These are phyloP conservation scores for Aquilaria malaccensis DNA, from an alignment of 345 rosid species.

Conservation along the genomic window DNA sequence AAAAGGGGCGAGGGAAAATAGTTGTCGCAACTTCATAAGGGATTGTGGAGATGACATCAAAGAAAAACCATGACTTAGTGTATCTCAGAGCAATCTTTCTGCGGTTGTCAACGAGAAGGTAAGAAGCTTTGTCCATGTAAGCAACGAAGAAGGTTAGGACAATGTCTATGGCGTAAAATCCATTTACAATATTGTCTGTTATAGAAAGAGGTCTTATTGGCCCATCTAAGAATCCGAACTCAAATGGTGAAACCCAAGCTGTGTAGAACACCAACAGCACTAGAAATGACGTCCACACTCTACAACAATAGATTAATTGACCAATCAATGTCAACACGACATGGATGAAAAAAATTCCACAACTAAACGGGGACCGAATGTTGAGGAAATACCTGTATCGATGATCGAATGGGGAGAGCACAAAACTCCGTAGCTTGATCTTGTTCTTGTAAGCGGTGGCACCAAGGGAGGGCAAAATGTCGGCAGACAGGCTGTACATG, in stretches of 20 bases:
- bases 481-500: conserved; percentile 44
- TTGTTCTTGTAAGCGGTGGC: conserved; percentile 30
- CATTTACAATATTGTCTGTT: conserved; percentile 55
- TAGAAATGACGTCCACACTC: conserved; percentile 59
- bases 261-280: conserved; percentile 71
- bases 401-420: conserved; percentile 63
- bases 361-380: too few relatives aligned
- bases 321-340: too few relatives aligned
- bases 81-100: conserved; percentile 57
- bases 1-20: conserved; percentile 33
- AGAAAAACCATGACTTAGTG: conserved; percentile 37
- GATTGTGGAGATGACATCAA: conserved; percentile 61
- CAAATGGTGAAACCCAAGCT: conserved; percentile 86
- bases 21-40: conserved; percentile 47
- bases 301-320: conserved; percentile 15
- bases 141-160: conserved; percentile 70
- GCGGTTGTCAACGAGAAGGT: conserved; percentile 50
- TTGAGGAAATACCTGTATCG: conserved; percentile 42
- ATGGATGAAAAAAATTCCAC: not conserved
- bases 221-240: conserved; percentile 50
- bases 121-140: conserved; percentile 53
- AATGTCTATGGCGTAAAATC: conserved; percentile 59
- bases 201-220: conserved; percentile 39
- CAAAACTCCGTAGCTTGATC: conserved; percentile 35
- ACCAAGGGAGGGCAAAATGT: conserved; percentile 73